Conservation (phyloP, 208 protist species). For the Trypanosoma caninum region DNA sequence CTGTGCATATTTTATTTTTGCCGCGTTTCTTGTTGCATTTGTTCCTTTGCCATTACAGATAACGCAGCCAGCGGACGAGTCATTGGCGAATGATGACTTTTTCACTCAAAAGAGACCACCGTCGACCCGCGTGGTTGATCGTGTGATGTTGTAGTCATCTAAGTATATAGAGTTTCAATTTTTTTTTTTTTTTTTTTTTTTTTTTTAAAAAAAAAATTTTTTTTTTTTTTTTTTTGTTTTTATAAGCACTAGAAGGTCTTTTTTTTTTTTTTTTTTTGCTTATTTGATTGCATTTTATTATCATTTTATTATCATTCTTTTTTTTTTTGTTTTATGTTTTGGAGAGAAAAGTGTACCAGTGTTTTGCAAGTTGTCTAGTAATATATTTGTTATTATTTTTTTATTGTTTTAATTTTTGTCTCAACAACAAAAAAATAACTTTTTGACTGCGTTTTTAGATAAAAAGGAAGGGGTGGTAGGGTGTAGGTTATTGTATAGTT, state of each 20-base stretch:
- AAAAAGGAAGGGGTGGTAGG: no score
- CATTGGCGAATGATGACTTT: neutral
- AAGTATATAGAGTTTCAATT: slow-evolving; percentile 13
- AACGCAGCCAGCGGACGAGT: neutral
- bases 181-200: slow-evolving; percentile 22
- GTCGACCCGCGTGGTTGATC: slow-evolving; percentile 28
- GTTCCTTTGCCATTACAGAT: slow-evolving; percentile 41
- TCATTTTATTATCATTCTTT: neutral
- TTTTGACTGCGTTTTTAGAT: no score
- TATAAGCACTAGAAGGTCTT: neutral
- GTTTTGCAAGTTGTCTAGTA: no score
- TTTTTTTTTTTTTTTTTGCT: neutral
- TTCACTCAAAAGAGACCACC: neutral
- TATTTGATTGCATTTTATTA: neutral
- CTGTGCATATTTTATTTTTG: slow-evolving; percentile 65
- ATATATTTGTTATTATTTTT: no score
- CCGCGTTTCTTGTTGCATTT: slow-evolving; percentile 67
- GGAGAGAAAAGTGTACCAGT: no score
- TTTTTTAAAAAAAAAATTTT: neutral
- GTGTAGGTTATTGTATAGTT: no score
- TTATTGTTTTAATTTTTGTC: neutral
- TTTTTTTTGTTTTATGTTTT: neutral
- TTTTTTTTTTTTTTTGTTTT: slow-evolving; percentile 8
- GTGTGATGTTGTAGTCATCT: slow-evolving; percentile 12
- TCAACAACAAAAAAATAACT: no score